A percentile compares a stretch with the other conserved stretches of the same genome.
Conservation (phyloP, 2,329 filamentous ascomycete genomes). For the Venturia aucupariae region DNA sequence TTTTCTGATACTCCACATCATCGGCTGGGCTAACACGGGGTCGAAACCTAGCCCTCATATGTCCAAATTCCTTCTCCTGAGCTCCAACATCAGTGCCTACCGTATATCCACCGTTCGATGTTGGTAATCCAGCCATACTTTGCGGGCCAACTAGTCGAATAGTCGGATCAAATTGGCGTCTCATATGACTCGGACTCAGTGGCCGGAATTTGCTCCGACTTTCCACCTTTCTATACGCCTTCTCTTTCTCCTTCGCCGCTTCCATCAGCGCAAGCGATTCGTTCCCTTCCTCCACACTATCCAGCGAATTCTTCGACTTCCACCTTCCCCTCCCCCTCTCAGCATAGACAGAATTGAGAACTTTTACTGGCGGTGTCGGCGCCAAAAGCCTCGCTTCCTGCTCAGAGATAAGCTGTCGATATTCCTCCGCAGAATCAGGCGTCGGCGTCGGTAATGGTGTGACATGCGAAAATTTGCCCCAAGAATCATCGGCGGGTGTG, state of each 20-base stretch:
- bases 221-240: neutral
- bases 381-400: neutral
- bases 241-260: neutral
- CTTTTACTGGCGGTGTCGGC: neutral
- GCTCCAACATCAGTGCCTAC: too few species aligned
- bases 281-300: neutral
- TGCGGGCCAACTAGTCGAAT: too few species aligned
- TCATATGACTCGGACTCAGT: neutral
- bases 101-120: too few species aligned
- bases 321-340: neutral
- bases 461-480: neutral
- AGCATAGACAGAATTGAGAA: neutral
- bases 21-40: too few species aligned
- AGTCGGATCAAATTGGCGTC: neutral
- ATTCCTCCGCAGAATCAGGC: neutral
- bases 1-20: too few species aligned
- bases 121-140: too few species aligned
- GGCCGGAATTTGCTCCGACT: neutral
- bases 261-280: neutral
- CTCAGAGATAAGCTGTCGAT: neutral
- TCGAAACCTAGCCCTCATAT: too few species aligned
- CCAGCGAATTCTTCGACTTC: neutral
- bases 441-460: neutral
- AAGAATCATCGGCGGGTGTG: neutral
- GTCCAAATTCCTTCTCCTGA: too few species aligned